These are phyloP conservation scores for Euphrasia arctica DNA, from an alignment of 305 asterid genomes.

Conservation along the genomic window DNA sequence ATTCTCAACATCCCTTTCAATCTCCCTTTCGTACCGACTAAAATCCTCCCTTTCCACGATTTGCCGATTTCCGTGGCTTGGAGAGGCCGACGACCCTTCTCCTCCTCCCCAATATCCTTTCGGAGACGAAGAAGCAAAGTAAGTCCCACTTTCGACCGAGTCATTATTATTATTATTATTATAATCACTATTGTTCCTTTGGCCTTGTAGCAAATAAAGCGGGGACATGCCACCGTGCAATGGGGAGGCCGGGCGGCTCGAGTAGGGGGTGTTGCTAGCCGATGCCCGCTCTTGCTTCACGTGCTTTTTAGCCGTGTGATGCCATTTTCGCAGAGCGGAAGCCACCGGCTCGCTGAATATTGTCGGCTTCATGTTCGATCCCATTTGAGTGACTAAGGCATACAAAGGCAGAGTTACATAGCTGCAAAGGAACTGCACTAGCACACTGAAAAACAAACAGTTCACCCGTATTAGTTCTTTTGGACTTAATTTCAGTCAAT, in stretches of 20 bases:
- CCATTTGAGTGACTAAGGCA: conserved; percentile 38
- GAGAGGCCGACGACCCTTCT: conserved; percentile 27
- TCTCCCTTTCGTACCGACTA: conserved; percentile 15
- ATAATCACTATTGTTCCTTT: conserved; percentile 3
- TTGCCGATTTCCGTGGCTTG: conserved; percentile 19
- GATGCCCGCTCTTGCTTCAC: conserved; percentile 43
- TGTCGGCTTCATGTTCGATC: conserved; percentile 56
- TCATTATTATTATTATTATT: too few relatives aligned
- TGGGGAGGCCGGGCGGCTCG: conserved; percentile 56
- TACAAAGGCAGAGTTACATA: background rate
- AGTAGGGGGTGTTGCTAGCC: conserved; percentile 42
- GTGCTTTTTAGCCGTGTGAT: conserved; percentile 53
- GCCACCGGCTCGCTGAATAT: conserved; percentile 50
- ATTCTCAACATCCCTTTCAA: conserved; percentile 36
- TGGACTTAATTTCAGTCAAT: too few relatives aligned
- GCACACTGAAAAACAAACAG: background rate
- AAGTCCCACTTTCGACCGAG: background rate
- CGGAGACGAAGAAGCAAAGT: background rate
- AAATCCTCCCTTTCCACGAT: conserved; percentile 15
- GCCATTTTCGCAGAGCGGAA: conserved; percentile 50
- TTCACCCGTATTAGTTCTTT: too few relatives aligned
- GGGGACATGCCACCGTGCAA: conserved; percentile 48
- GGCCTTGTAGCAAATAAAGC: conserved; percentile 35
- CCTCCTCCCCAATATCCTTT: conserved; percentile 10
- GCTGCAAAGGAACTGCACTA: background rate